Evolutionary conservation across 768 basidiomycete genomes (phyloP).

Genomic region (Lentinus brumalis): DNA sequence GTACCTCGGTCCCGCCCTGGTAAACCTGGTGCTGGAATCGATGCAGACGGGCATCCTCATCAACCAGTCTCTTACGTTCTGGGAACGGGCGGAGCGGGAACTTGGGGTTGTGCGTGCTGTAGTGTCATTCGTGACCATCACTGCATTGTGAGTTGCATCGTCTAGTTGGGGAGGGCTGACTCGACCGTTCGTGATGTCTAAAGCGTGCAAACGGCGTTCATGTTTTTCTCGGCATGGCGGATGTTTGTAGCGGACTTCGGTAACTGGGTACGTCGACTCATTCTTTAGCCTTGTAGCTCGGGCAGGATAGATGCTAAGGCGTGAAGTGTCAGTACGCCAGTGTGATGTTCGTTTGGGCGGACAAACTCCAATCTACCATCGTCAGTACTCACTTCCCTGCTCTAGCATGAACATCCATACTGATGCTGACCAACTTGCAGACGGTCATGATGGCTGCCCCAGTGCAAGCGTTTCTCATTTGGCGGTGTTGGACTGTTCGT

Average conservation of each 20-base stretch:
- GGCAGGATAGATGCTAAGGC: neutral
- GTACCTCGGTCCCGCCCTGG: constrained; percentile 28
- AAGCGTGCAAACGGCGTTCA: constrained; percentile 26
- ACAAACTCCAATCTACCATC: constrained; percentile 20
- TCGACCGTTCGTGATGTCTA: neutral
- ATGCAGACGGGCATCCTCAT: constrained; percentile 29
- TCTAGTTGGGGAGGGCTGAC: neutral
- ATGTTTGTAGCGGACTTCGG: constrained; percentile 27
- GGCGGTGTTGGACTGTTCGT: constrained; percentile 32
- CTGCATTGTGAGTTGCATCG: constrained; percentile 24
- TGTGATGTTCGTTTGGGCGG: constrained; percentile 21
- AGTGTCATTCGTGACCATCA: constrained; percentile 26
- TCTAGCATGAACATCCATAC: neutral
- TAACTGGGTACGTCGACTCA: constrained; percentile 23
- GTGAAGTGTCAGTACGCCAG: constrained; percentile 6
- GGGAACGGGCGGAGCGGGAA: constrained; percentile 23
- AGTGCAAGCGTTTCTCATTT: constrained; percentile 30
- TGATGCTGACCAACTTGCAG: constrained; percentile 5
- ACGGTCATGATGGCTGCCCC: constrained; percentile 28
- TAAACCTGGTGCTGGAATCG: constrained; percentile 23
- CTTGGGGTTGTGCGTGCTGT: constrained; percentile 17
- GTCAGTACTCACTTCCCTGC: constrained; percentile 3
- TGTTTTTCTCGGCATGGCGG: constrained; percentile 25
- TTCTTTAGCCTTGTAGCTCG: neutral
- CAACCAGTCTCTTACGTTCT: constrained; percentile 27